Percentiles rank a stretch among this genome's conserved stretches.
Conservation (phyloP, 192 early-diverging fungal species). For the Coemansia sp. region DNA sequence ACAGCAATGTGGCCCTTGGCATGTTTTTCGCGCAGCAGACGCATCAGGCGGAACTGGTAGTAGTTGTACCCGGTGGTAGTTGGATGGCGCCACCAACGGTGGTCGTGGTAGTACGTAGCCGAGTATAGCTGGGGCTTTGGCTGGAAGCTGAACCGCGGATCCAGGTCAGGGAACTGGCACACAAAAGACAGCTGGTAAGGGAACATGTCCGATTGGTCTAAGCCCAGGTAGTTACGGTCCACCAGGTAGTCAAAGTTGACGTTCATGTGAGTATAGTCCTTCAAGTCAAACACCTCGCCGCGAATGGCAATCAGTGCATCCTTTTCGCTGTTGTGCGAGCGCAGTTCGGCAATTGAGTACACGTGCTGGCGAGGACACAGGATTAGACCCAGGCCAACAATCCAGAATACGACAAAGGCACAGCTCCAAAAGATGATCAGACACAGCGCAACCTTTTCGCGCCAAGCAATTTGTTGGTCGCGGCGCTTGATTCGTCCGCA, state of each 20-base stretch:
- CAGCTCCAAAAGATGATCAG: constrained; percentile 79
- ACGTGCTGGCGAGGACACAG: constrained; percentile 74
- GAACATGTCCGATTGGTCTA: constrained; percentile 64
- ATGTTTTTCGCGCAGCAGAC: constrained; percentile 60
- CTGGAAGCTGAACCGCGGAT: constrained; percentile 56
- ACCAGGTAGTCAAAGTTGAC: constrained; percentile 52
- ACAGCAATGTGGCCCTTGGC: constrained; percentile 66
- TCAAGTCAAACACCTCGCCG: constrained; percentile 80
- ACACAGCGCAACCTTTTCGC: constrained; percentile 94
- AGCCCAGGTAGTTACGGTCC: constrained; percentile 61
- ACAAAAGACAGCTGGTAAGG: constrained; percentile 65
- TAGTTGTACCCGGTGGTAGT: constrained; percentile 64
- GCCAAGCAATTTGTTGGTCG: constrained; percentile 90
- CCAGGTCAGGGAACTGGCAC: constrained; percentile 56
- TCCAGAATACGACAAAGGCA: constrained; percentile 79
- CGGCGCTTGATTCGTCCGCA: constrained; percentile 78
- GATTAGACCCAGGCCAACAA: constrained; percentile 69
- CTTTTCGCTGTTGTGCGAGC: constrained; percentile 51
- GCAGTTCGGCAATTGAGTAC: constrained; percentile 67
- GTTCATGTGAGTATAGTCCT: constrained; percentile 56
- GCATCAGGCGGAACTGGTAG: constrained; percentile 62
- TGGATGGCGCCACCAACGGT: constrained; percentile 59
- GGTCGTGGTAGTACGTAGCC: constrained; percentile 67
- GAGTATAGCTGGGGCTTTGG: constrained; percentile 55
- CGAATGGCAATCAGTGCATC: constrained; percentile 70